Percentiles rank a stretch among this genome's conserved stretches.
These are phyloP conservation scores for Acorus gramineus DNA, from an alignment of 106 monocot species.

Conservation along the genomic window DNA sequence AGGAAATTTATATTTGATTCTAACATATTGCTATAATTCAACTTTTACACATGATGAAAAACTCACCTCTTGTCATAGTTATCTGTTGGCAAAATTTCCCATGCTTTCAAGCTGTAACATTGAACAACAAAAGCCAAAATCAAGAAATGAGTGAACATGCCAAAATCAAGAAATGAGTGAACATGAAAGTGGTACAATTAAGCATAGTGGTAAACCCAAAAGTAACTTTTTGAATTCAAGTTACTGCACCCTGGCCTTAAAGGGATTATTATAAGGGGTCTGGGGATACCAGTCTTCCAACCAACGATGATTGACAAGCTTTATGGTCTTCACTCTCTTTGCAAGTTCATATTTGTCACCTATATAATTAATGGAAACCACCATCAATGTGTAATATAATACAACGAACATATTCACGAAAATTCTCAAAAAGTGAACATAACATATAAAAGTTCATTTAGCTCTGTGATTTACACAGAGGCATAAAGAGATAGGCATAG, in stretches of 20 bases:
- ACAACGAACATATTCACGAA: too few species aligned
- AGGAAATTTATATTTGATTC: too few species aligned
- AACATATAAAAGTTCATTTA: too few species aligned
- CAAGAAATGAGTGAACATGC: constrained; percentile 1
- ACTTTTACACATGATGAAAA: not conserved
- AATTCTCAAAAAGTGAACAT: too few species aligned
- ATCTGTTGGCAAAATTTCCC: constrained; percentile 71
- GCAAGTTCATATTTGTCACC: constrained; percentile 98
- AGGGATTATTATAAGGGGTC: not conserved
- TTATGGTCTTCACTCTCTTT: constrained; percentile 69
- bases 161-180: not conserved
- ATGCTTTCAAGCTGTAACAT: constrained; percentile 61
- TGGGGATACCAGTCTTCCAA: constrained; percentile 75
- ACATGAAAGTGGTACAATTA: too few species aligned
- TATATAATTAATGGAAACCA: constrained; percentile 10
- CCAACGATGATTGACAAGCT: constrained; percentile 95
- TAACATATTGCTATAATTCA: too few species aligned
- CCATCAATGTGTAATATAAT: too few species aligned
- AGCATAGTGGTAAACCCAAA: not conserved
- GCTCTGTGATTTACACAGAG: too few species aligned
- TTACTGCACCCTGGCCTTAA: too few species aligned
- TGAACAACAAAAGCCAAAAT: constrained; percentile 1
- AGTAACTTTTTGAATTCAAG: not conserved
- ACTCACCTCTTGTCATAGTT: constrained; percentile 68
- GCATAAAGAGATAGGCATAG: too few species aligned